phyloP scores from a whole-genome alignment of 345 rosid genomes.

The Eucalyptus regnans region DNA sequence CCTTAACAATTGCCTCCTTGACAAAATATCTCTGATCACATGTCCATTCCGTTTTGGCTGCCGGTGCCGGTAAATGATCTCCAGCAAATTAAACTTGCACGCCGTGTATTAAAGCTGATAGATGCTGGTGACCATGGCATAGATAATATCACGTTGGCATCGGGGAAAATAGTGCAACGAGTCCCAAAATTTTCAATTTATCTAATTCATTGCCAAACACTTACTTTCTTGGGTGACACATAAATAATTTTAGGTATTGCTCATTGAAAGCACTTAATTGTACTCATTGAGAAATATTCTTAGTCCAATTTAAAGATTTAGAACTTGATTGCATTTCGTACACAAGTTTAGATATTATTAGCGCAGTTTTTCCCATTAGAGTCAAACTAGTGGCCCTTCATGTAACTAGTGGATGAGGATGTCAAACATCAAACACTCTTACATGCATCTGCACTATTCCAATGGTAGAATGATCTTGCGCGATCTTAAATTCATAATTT shows the following conservation, averaged over 20 bases:
- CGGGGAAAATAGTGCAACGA: neutral
- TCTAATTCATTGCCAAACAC: too few species aligned
- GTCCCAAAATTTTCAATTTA: neutral
- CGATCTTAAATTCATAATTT: neutral
- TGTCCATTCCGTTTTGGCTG: neutral
- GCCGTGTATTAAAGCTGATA: neutral
- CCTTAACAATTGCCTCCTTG: too few species aligned
- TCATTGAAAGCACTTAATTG: neutral
- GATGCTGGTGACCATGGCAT: neutral
- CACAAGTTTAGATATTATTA: too few species aligned
- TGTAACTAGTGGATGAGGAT: neutral
- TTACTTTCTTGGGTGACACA: neutral
- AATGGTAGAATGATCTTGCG: neutral
- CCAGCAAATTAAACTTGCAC: neutral
- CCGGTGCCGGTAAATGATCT: neutral
- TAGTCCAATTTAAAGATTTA: too few species aligned
- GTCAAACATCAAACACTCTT: too few species aligned
- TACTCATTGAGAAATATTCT: too few species aligned
- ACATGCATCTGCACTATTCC: too few species aligned
- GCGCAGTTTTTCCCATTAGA: rapidly evolving
- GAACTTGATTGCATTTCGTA: too few species aligned
- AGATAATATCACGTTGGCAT: neutral
- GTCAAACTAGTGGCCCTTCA: too few species aligned
- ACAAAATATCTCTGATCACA: neutral
- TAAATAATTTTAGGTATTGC: neutral